Base-by-base conservation (phyloP, 2,329 filamentous ascomycete species). In the Nemania diffusa region DNA sequence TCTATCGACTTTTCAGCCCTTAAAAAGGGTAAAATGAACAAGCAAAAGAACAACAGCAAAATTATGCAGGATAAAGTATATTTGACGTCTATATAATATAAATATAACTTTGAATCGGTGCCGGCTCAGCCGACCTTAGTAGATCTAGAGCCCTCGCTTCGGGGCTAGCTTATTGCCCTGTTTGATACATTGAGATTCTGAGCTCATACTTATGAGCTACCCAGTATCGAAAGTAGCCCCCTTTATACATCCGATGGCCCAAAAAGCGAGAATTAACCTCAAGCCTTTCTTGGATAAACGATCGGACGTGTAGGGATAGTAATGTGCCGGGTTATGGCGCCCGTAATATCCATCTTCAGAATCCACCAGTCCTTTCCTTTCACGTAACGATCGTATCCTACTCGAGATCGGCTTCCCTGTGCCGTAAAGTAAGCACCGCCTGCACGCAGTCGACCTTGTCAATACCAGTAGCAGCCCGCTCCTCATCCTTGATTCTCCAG, bases 401-500 rank as follows among this genome's bases (percentile, higher is more conserved):
- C 8, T 55, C 55, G 17, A 68, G 52, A 27, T 74, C 73, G 11
- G 71, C 71, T 37, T 74, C 73, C 29, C 75, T 68, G 53, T 72
- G 72, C 24, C 70, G 67, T 26, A 62, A 73, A 37, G 67, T 59
- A 42, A 74, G 68, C 51, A 76, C 75, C 22, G 62, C 68, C 55
- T 69, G 71, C 48, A 77, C 74, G 58, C 77, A 78, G 52, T 78
- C 76, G 29, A 78, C 66, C 15, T 75, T 73, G 56, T 78, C 76
- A 15, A 75, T 68, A 3, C 76, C 77, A 0, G 71, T 77, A 17
- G 65, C 56, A 8, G 67, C 53, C 15, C 76, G 72, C 52, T 73
- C 72, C 13, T 71, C 52, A 26, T 78, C 77, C 27, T 78, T 78
- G 11, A 71, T 72, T 11, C 57, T 46, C 77, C 77, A 78, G 22